Evolutionary conservation across 257 asterid species (phyloP), one percentile per base, ranked within the genome.

Genomic region (Fraxinus cuspidata): DNA sequence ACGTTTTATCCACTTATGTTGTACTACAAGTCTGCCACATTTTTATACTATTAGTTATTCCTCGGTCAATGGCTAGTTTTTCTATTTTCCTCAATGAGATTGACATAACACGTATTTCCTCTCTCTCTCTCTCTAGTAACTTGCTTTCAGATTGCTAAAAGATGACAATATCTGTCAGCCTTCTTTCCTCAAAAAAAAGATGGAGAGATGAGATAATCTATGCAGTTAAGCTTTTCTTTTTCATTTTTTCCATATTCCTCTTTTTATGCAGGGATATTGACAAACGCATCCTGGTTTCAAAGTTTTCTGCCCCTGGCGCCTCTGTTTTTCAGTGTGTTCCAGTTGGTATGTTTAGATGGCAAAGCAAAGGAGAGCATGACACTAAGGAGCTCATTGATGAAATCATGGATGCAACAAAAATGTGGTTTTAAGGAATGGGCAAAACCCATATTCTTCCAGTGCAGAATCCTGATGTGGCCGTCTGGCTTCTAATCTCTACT

Each of bases 401-500:
- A 78, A 85, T 92, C 85, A 82, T 89, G 86, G 87, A 88, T 70
- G 92, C 92, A 79, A 96, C 98, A 73, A 84, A 82, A 78, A 83
- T 18, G 70, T 81, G 85, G 76, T 82, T 85, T 81, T 81, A 89
- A 38, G 84, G 65, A 84, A 81, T 68, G 42, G 64, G 77, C 34
- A 86, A 81, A 32, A 79, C 69, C 78, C 82, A 42, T 72, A 32
- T 53, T 51, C 81, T 77, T 27, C 83, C 89, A 76, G 37, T 78
- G 76, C 86, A 87, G 65, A 87, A 81, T 82, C 85, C 85, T 72
- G 91, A 92, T 79, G 84, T 86, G 72, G 95, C 90, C 44, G 78
- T 89, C 75, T 96, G 99, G 99, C 84, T 96, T 82, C 88, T 96
- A 74, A 81, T 93, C 79, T 89, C 94, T 64, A 85, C 92, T 38